Base-by-base conservation (phyloP, 352 stramenopile species). In the Phytophthora fragariaefolia region DNA sequence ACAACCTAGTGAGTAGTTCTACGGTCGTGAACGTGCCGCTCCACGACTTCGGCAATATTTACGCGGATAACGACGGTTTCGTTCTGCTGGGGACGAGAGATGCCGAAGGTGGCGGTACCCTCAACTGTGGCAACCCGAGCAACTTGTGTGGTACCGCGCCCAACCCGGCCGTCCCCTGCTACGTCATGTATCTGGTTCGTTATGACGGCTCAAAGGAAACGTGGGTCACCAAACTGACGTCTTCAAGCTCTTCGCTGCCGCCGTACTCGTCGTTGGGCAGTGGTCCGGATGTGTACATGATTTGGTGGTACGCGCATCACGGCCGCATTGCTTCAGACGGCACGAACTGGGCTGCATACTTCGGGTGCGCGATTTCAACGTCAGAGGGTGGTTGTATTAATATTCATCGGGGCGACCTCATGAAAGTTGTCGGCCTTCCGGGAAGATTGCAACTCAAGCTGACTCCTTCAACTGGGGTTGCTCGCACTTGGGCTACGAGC, bases 301-400 rank as follows among this genome's bases (percentile, higher is more conserved):
- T 86, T 65, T 86, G 73, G 75, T 86, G 78, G 78, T 86, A 86
- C 65, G 75, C 78, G 0, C 78, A 86, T 55, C 78, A 86, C 61
- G 78, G 78, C 13, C 78, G 78, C n/a, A 77, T 86, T 43, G 75
- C 75, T 23, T 86, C 51, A 54, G 75, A 86, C 51, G 75, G 75
- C 50, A 76, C 71, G 20, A 82, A 86, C 78, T 86, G 78, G 78
- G 78, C 75, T 15, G 71, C 78, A 28, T 86, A 83, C 66, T 86
- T 83, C 43, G 78, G 78, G 12, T 64, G 64, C 4, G 75, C 78
- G 2, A 74, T 86, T 56, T 86, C 78, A 9, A 76, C 67, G 8
- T 82, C 75, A 0, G 61, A 86, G 47, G 61, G 61, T 10, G 69
- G 74, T 10, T 86, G 78, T 63, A 86, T 83, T 67, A 86, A 86